Evolutionary conservation across 805 yeast genomes (phyloP).

Genomic region (Lipomyces spencermartinsiae): DNA sequence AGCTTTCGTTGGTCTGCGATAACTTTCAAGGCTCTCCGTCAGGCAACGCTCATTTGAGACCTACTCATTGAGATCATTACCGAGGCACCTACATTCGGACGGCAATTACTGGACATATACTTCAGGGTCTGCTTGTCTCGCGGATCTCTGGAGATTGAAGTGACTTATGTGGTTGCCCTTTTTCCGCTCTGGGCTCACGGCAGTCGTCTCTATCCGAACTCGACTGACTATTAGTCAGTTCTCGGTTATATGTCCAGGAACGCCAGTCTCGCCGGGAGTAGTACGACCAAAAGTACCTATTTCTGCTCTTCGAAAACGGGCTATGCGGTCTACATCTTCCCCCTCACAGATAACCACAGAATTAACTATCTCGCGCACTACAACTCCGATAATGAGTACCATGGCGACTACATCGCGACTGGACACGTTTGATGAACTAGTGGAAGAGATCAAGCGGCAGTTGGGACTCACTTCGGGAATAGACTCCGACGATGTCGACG

Average conservation of each 20-base stretch:
- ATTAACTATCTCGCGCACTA: background rate
- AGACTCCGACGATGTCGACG: slow-evolving; percentile 59
- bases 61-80: too few species aligned
- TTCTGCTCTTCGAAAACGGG: background rate
- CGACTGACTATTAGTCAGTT: background rate
- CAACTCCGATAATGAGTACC: background rate
- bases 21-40: background rate
- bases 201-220: background rate
- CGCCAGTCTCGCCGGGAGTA: background rate
- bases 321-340: background rate
- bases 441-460: slow-evolving; percentile 46
- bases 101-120: background rate
- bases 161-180: background rate
- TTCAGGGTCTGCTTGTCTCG: background rate
- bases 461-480: slow-evolving; percentile 50
- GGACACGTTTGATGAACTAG: slow-evolving; percentile 45
- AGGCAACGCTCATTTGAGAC: background rate
- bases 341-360: background rate
- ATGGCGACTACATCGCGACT: background rate
- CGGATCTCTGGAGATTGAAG: background rate
- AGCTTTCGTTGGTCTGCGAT: background rate
- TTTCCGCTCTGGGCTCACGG: background rate
- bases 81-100: too few species aligned
- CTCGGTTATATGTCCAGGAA: background rate
- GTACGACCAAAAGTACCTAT: background rate